These are phyloP conservation scores for Aaosphaeria pasadenensis DNA, from an alignment of 2,329 filamentous ascomycete genomes.

Conservation along the genomic window DNA sequence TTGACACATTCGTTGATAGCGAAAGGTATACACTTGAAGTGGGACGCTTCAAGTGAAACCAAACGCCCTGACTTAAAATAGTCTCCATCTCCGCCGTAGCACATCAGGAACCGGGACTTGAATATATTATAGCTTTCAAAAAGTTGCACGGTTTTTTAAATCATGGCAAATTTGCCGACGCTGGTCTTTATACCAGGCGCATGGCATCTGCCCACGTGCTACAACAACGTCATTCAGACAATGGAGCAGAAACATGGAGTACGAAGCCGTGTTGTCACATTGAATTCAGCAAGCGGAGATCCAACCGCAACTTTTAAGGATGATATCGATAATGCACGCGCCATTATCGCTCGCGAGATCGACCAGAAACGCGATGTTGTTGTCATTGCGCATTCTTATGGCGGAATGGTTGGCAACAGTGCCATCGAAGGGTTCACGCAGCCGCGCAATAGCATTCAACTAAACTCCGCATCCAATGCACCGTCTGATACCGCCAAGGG, in stretches of 20 bases:
- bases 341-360: slow-evolving; percentile 6
- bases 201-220: slow-evolving; percentile 12
- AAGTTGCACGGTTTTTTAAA: too few relatives aligned
- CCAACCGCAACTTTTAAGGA: slow-evolving; percentile 12
- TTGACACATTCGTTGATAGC: too few relatives aligned
- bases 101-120: too few relatives aligned
- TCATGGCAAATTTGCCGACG: too few relatives aligned
- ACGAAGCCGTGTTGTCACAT: slow-evolving; percentile 5
- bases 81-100: too few relatives aligned
- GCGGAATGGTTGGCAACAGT: slow-evolving; percentile 47
- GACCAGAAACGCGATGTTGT: slow-evolving; percentile 39
- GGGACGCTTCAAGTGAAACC: too few relatives aligned
- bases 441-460: background rate
- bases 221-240: slow-evolving; percentile 6
- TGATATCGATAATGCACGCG: slow-evolving; percentile 9
- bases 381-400: slow-evolving; percentile 50
- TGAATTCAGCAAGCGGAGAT: slow-evolving; percentile 9
- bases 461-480: slow-evolving; percentile 1
- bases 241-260: slow-evolving; percentile 3
- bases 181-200: slow-evolving; percentile 12
- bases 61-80: too few relatives aligned
- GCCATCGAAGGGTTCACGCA: slow-evolving; percentile 44
- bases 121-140: too few relatives aligned
- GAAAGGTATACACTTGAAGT: too few relatives aligned
- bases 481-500: background rate